Evolutionary conservation across 768 basidiomycete genomes (phyloP).

Genomic region (Paxillus ammoniavirescens): DNA sequence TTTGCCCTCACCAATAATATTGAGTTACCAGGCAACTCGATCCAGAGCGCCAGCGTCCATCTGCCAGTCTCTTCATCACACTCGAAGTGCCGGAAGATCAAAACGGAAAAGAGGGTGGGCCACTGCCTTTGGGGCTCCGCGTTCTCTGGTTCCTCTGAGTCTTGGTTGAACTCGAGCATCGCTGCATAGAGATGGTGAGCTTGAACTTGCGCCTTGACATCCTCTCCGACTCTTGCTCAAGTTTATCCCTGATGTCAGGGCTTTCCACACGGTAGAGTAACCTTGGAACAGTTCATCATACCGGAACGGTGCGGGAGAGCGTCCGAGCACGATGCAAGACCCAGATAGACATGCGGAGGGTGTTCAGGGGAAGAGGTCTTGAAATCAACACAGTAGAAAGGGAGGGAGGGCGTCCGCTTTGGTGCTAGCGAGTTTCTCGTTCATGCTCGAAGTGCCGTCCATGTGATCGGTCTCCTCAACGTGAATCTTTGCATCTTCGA

Average conservation of each 20-base stretch:
- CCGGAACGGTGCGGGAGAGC: constrained; percentile 98
- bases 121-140: constrained; percentile 91
- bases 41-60: constrained; percentile 93
- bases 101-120: constrained; percentile 84
- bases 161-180: constrained; percentile 98
- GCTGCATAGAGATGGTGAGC: constrained; percentile 97
- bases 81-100: constrained; percentile 98
- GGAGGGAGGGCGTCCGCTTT: constrained; percentile 94
- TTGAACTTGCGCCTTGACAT: constrained; percentile 99
- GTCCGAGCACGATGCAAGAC: constrained; percentile 97
- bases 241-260: constrained; percentile 92
- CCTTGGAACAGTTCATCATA: constrained; percentile 99
- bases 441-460: constrained; percentile 51
- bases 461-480: constrained; percentile 78
- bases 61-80: constrained; percentile 84
- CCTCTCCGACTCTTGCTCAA: constrained; percentile 93
- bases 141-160: constrained; percentile 87
- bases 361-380: constrained; percentile 99
- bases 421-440: constrained; percentile 63
- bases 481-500: constrained; percentile 98
- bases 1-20: constrained; percentile 96
- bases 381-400: constrained; percentile 99
- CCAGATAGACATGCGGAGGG: constrained; percentile 98
- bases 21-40: constrained; percentile 97
- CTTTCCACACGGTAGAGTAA: constrained; percentile 98